Evolutionary conservation across 768 basidiomycete genomes (phyloP), one percentile per base, ranked within the genome.

Genomic region (Fomitopsis serialis): DNA sequence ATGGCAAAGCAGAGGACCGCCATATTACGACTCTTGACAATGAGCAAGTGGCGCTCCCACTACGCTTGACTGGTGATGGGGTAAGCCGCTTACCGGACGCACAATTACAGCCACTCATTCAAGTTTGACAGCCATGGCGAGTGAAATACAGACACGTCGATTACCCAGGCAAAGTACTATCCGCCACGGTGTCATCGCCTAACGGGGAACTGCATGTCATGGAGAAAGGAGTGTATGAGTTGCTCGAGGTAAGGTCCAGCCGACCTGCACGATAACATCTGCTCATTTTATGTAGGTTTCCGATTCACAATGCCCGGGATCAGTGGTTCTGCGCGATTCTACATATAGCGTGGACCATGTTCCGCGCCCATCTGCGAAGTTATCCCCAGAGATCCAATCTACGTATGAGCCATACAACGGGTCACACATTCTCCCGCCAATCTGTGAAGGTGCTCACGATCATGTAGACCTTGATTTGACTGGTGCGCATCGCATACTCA

Each of bases 31-130:
- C 94, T 15, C 75, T 92, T 7, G 88, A 95, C 61, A 81, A 85
- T 42, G 87, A 92, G 54, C 70, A 72, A 36, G 85, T 85, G 0
- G 77, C 73, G 34, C 75, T 98, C 11, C 93, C 93, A 36, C 70
- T 98, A 40, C 80, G 94, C 24, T 71, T 99, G 48, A 95, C 93
- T 19, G 97, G 97, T 5, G 89, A 95, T 66, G 87, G 85, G 45
- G 95, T 96, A 69, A 56, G 85, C 72, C 13, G 21, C 35, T 55
- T 24, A 32, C 57, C 9, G 17, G 17, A n/a, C 43, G 11, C 11
- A 23, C 17, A 32, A 21, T 21, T 47, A 11, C 15, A 45, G 36
- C 19, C 17, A 57, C 50, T 47, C 49, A 52, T 48, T 53, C 10
- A 22, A 52, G 42, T 40, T 50, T 45, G 9, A 22, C 60, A 98